Evolutionary conservation across 768 basidiomycete genomes (phyloP), one percentile per base, ranked within the genome.

Genomic region (Xanthoconium purpureum): DNA sequence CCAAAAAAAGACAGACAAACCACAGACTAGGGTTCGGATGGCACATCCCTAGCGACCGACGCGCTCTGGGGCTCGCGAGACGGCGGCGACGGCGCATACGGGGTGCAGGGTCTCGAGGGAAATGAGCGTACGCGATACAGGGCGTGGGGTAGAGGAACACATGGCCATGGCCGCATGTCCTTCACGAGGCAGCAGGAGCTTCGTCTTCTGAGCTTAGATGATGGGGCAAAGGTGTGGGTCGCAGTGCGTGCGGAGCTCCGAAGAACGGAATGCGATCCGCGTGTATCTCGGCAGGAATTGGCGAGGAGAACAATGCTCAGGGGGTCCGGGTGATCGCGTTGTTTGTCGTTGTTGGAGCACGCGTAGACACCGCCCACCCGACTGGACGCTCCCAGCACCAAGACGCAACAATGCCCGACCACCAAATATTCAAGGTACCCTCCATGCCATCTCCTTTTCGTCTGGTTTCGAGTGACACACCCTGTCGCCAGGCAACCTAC

Each of bases 351-450:
- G 73, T 74, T 74, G 68, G 56, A 61, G 65, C 71, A 75, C 75
- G 75, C 75, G 75, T 71, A 61, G 44, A 35, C 59, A 43, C 57
- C 47, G 49, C 38, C 44, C 66, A 54, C 14, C 15, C 35, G 8
- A 11, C 59, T 6, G 11, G 6, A n/a, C 44, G 10, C 39, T 56
- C 62, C 57, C 63, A 66, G 61, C 59, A 53, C 59, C 58, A 59
- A 50, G 42, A 53, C 45, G 50, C 30, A 18, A 60, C 60, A 30
- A 91, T 91, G 90, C 88, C 90, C 20, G 89, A 91, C 63, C 80
- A 82, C 48, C 89, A 91, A 70, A 93, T 94, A 69, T 94, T 93
- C 81, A 94, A 94, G 85, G 91, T 86, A 61, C n/a, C 24, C 30
- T 39, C 14, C 43, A 4, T 18, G 13, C 29, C 10, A 3, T 57